Base-by-base conservation (phyloP, 129 eudicot genomes). In the Flaveria bidentis region DNA sequence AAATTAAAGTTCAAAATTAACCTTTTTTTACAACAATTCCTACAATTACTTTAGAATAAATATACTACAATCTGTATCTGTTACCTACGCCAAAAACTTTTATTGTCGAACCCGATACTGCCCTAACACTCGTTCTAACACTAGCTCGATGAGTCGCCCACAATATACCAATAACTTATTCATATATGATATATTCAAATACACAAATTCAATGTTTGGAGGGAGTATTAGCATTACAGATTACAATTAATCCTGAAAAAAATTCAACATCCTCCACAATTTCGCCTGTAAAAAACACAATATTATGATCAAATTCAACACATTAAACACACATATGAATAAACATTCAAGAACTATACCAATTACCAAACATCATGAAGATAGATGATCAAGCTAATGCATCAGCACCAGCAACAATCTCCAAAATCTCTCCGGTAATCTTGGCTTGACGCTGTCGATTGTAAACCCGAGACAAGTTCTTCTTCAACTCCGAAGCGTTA, bases 401-500 rank as follows among this genome's bases (percentile, higher is more conserved):
- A 50, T 76, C 80, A 64, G 80, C 80, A 26, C 90, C 90, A 25
- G 90, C 83, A 25, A 86, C 90, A 73, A 86, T 86, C 90, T 86
- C 90, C 82, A 86, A 77, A 63, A 86, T 75, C 77, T 86, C 90
- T 30, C 85, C 85, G 13, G 90, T 86, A 55, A 86, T 83, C 82
- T 87, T 87, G 39, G 91, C 83, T 47, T 87, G 91, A 18, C 91
- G 84, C 61, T 67, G 67, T 45, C 86, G 76, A 30, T 87, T 84
- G 71, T 87, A 87, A 3, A 65, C 76, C 13, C 69, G 25, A 3
- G 84, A 78, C 84, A 87, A 80, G 23, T 23, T 74, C 78, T 81
- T 84, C 82, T 75, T 81, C 88, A 87, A 64, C 72, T 87, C 91
- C 2, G 58, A 36, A 23, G 91, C 91, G 6, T 87, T 87, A 60